Base-by-base conservation (phyloP, 768 basidiomycete genomes). In the Scleroderma citrinum region DNA sequence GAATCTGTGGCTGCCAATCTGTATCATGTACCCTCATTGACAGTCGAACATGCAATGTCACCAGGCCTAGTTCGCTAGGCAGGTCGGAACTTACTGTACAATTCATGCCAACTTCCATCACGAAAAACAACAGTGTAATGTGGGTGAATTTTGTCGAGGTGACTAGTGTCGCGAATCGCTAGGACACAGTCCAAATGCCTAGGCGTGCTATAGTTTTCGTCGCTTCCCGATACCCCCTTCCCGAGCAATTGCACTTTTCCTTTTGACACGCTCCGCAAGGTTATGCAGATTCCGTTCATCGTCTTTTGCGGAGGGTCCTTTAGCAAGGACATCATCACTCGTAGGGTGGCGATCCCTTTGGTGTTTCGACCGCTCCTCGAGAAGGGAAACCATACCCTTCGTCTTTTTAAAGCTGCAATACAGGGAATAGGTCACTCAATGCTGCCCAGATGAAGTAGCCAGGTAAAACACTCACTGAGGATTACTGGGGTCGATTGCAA, bases 401-500 rank as follows among this genome's bases (percentile, higher is more conserved):
- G 95, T 94, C 73, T 87, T 92, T 65, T 87, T 92, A 74, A 87
- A 98, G 48, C 93, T 97, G 59, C 19, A 38, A 49, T 14, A 12
- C 13, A 26, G 43, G 41, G 21, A 20, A 19, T 29, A 23, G 23
- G 20, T 57, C n/a, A 26, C 24, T 4, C 4, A 21, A 1, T 12
- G 41, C 40, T 30, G 31, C n/a, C 2, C 20, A 21, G 7, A 21
- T 26, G 10, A n/a, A 43, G 34, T 20, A 23, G 24, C 14, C 8
- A 21, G 5, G 23, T 6, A 31, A 16, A n/a, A 41, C 10, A 76
- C 92, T 55, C 61, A 96, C 95, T 84, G 89, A 63, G 95, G 92
- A 69, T 97, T 89, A 46, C 81, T 88, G 17, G 96, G 95, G 66
- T 99, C 96, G 56, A 99, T 93, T 0, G 95, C 94, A 56, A 90